Evolutionary conservation across 2,329 filamentous ascomycete genomes (phyloP), one percentile per base, ranked within the genome.

Genomic region (Davidsoniella neocaledoniae): DNA sequence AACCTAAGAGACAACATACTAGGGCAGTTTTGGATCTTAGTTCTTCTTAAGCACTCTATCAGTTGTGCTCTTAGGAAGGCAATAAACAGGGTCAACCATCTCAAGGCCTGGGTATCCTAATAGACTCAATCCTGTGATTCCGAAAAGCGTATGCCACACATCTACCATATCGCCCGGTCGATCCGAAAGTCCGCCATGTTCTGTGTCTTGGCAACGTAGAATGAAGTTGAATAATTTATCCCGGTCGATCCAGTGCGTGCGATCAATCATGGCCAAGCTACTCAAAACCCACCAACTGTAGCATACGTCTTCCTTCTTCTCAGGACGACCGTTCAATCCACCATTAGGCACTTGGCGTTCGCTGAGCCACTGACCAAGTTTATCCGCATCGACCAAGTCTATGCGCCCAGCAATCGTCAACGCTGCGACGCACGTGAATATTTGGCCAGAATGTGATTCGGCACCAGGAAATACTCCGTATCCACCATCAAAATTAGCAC

Each of bases 261-360:
- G 80, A 49, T 75, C 79, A 57, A 98, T 84, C 73, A 96, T 95
- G 43, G 83, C 81, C 57, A 98, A 68, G 62, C 88, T 94, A 61
- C 85, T 90, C 60, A 90, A 69, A 42, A 96, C 91, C 91, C 91
- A 98, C 91, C 91, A 98, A 63, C 86, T 94, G 67, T 98, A 98
- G 68, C 91, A 98, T 12, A 94, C 90, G 63, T 98, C 91, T 62
- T 94, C 90, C 55, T 84, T 68, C 69, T 98, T 98, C 67, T 96
- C 91, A 0, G 91, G 91, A 45, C 91, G 76, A 2, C 91, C 91
- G 62, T 98, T 98, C 46, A 98, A 68, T 0, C 91, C 91, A 26
- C 91, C 91, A 44, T 81, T 81, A 8, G 85, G 76, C 25, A 94
- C 71, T 63, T 98, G 91, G 55, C 91, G 76, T 66, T 98, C 91